Percentiles rank a stretch among this genome's conserved stretches.
Conservation (phyloP, 108 stramenopile genomes). For the Nitzschia inconspicua region DNA sequence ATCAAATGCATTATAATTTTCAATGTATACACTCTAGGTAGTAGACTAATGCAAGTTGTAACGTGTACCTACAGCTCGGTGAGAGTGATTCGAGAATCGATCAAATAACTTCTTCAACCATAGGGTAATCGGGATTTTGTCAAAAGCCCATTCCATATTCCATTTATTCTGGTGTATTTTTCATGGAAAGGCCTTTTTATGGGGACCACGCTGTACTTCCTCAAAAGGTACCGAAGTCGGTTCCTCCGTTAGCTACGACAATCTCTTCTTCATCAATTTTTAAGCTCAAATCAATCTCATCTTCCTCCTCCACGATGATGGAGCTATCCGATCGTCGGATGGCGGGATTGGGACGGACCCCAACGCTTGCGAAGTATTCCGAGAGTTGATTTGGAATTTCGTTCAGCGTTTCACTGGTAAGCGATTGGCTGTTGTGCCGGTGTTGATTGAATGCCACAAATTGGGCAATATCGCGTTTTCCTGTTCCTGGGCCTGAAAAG, state of each 20-base stretch:
- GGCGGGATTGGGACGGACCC: constrained; percentile 30
- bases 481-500: constrained; percentile 18
- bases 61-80: no score
- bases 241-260: constrained; percentile 30
- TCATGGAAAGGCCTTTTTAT: no score
- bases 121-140: no score
- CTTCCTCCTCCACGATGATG: constrained; percentile 33
- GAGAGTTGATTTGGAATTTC: constrained; percentile 75
- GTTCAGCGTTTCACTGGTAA: constrained; percentile 55
- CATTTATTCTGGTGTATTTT: no score
- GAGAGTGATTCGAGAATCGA: no score
- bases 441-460: constrained; percentile 70
- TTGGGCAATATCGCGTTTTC: constrained; percentile 78
- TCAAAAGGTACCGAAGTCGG: no score
- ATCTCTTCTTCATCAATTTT: constrained; percentile 43
- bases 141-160: no score
- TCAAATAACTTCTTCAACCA: no score
- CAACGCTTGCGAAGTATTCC: constrained; percentile 41
- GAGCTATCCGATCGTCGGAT: constrained; percentile 11
- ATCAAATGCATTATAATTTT: no score
- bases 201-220: no score
- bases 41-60: no score
- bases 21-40: no score
- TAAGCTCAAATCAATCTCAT: constrained; percentile 44
- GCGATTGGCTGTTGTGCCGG: constrained; percentile 23